Evolutionary conservation across 129 eudicot species (phyloP), one percentile per base, ranked within the genome.

Genomic region (Centrapalus pauciflorus): DNA sequence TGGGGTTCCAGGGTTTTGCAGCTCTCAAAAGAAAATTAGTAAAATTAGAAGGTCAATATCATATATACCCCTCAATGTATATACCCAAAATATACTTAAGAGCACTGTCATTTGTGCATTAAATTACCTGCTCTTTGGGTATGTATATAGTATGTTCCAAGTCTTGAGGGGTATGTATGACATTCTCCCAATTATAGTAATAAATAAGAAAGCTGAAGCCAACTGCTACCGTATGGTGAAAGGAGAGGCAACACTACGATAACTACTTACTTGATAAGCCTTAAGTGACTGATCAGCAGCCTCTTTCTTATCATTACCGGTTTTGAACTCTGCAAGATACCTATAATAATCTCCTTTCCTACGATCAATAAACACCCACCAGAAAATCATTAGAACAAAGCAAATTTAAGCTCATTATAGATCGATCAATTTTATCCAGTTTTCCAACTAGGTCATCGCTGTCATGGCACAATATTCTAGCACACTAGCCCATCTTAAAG

Each of bases 341-440:
- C 87, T 48, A 46, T 78, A 78, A 51, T 82, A 82, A 41, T 82
- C 87, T 16, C 87, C 87, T 75, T 82, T 83, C 84, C 88, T 83
- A 76, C 52, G 78, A 10, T 5, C 65, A 17, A 34, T 7, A 16
- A 57, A 38, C 55, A 13, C 8, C 45, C 61, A 41, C 28, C 55
- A 46, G 10, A 29, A 51, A 30, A 32, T 12, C 17, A 35, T 48
- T 59, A 67, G 12, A 66, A 7, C 16, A 38, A 43, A 16, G n/a
- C 57, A 16, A 66, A 63, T 25, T 12, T 33, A 35, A 59, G 43
- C 41, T 40, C 19, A 13, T 19, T 11, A n/a, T n/a, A 45, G 37
- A 25, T 26, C 9, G 3, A 25, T 33, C 13, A 55, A 4, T 55
- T 38, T 10, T 40, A 61, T 50, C 4, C 26, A 62, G 24, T 46